Evolutionary conservation across 2,329 filamentous ascomycete species (phyloP), one percentile per base, ranked within the genome.

Genomic region (Aspergillus ochraceoroseus): DNA sequence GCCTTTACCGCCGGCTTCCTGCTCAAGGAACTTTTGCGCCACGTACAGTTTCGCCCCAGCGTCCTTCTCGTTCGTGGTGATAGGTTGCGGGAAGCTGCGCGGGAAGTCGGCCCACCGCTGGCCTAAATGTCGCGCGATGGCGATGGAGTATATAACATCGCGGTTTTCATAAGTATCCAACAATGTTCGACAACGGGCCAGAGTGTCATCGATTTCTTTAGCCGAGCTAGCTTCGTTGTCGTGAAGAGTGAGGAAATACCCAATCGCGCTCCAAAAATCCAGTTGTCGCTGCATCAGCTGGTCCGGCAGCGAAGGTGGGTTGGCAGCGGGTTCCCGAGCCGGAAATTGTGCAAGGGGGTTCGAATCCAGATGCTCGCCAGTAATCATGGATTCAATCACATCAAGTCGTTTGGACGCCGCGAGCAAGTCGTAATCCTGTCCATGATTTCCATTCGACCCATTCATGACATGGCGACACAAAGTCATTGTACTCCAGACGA

Each of bases 61-160:
- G 33, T 85, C 81, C 30, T 72, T 75, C 63, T 86, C 83, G 55
- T 83, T 80, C 4, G 80, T 69, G 43, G 80, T 77, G 32, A 76
- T 72, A 1, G 77, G 74, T 31, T 66, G 62, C 5, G 76, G 67
- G 15, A 74, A 70, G 44, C 68, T 75, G 48, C 75, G 75, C 20
- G 77, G 77, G 49, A 74, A 76, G 7, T 79, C 70, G 9, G 76
- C 75, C 56, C 75, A 79, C 31, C 80, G 77, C 20, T 80, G 79
- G 31, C 84, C 81, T 34, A 88, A 73, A 47, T 89, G 80, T 17
- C 87, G 80, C 11, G 85, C 80, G 40, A 94, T 79, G 6, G 85
- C 86, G 50, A 95, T 83, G 0, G 86, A 92, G 65, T 95, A 95
- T 41, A 95, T 77, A 12, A 95, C 83, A 60, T 95, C 88, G 38